These are phyloP conservation scores for Camellia granthamiana DNA, from an alignment of 148 eudicot species.

Conservation along the genomic window DNA sequence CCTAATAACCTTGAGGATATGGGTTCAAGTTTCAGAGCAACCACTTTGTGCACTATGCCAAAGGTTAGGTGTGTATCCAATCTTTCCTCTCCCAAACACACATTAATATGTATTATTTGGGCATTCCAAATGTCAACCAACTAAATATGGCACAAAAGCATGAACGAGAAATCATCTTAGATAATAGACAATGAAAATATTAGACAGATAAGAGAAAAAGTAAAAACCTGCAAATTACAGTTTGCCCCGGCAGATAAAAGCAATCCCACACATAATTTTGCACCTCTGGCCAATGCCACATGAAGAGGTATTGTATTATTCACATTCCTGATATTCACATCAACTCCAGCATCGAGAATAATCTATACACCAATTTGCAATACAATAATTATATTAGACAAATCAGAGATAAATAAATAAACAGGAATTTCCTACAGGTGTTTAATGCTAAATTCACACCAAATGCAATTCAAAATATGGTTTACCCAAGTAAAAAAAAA, in stretches of 20 bases:
- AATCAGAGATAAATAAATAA: background rate
- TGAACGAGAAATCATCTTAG: background rate
- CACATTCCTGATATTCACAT: slow-evolving; percentile 81
- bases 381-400: slow-evolving; percentile 8
- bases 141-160: background rate
- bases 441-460: background rate
- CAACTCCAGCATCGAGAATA: slow-evolving; percentile 91
- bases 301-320: slow-evolving; percentile 93
- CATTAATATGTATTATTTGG: too few relatives aligned
- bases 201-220: slow-evolving; percentile 13
- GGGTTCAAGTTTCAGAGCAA: too few relatives aligned
- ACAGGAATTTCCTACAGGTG: background rate
- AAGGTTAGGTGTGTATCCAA: too few relatives aligned
- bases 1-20: too few relatives aligned
- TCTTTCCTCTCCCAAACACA: too few relatives aligned
- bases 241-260: slow-evolving; percentile 93
- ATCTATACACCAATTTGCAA: slow-evolving; percentile 41
- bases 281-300: slow-evolving; percentile 96
- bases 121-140: background rate
- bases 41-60: too few relatives aligned
- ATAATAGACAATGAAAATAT: background rate
- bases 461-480: background rate
- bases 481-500: background rate
- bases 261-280: slow-evolving; percentile 91
- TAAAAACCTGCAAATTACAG: slow-evolving; percentile 78